Evolutionary conservation across 495 filamentous ascomycete species (phyloP), one percentile per base, ranked within the genome.

Genomic region (Lophiotrema nucula): DNA sequence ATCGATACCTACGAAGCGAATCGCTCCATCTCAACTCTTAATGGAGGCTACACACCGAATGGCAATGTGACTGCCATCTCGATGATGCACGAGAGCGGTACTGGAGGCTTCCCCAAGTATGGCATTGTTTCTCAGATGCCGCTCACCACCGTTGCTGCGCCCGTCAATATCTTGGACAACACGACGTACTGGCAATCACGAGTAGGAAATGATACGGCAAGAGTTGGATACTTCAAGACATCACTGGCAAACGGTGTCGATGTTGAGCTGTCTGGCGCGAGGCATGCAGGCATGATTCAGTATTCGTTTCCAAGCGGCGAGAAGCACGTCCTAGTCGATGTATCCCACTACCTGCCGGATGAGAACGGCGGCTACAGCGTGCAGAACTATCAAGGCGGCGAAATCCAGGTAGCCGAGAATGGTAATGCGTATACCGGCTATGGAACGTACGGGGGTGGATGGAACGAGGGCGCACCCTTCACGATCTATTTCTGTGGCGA

Each of bases 91-190:
- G 69, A 64, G 39, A 59, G 47, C 15, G 67, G 69, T 21, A 72
- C 67, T 3, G 69, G 68, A 15, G 68, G 69, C 1, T 51, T 39
- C 4, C 66, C 68, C 6, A 72, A 69, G 44, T 70, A 72, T 38
- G 69, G 68, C 18, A 41, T 72, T 4, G 49, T 69, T 16, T 39
- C 66, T 1, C 69, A 72, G 42, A 69, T 70, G 66, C 69, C 69
- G 2, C 35, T 72, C 4, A 54, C 63, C 6, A 58, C 11, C 37
- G 52, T 55, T 10, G 48, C 56, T 2, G 49, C 55, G 1, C 57
- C 53, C 4, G 66, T 70, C 2, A 65, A 69, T 45, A 16, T 69
- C 4, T 47, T 70, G 18, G 67, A 71, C 47, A 71, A 71, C 46
- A 47, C 24, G 1, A 71, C 69, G 0, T 70, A 68, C 53, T 68